Evolutionary conservation across 2,329 filamentous ascomycete species (phyloP), one percentile per base, ranked within the genome.

Genomic region (Coleophoma cylindrospora): DNA sequence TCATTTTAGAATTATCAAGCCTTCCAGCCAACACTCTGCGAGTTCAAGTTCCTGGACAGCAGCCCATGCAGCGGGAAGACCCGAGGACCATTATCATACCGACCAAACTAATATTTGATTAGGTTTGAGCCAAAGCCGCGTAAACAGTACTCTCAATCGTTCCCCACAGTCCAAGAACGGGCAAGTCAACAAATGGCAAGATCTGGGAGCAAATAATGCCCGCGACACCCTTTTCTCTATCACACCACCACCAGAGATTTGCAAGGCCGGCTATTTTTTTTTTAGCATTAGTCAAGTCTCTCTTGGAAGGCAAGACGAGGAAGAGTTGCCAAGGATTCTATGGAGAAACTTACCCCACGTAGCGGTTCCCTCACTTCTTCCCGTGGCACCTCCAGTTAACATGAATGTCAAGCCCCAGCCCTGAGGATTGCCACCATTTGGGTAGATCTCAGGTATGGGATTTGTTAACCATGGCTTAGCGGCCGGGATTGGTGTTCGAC

Each of bases 351-450:
- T 82, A 2, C 76, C 76, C 83, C 83, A 86, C 59, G 70, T 73
- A 0, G 58, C 75, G 0, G 79, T 81, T 2, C 70, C 68, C 2
- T 55, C 64, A 0, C 76, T 77, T 9, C 81, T 70, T 0, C 81
- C 80, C 3, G 80, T 80, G 1, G 72, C 73, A 1, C 73, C 72
- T 21, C 47, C 45, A 14, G 64, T 77, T 12, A 83, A 63, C 72
- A 83, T 77, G 45, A 81, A 81, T 0, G 72, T 76, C 33, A 87
- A 66, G 0, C 82, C 81, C 81, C 81, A 87, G 11, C 84, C 84
- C 59, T 86, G 82, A 0, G 81, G 76, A 40, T 71, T 52, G 0
- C 63, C 60, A 0, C 64, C 44, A 2, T 71, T 61, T 1, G 70
- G 70, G 56, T 78, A 84, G 12, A 84, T 48, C 32, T 83, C 77